These are phyloP conservation scores for Barnettozyma wickerhamii DNA, from an alignment of 805 yeast genomes.

Conservation along the genomic window DNA sequence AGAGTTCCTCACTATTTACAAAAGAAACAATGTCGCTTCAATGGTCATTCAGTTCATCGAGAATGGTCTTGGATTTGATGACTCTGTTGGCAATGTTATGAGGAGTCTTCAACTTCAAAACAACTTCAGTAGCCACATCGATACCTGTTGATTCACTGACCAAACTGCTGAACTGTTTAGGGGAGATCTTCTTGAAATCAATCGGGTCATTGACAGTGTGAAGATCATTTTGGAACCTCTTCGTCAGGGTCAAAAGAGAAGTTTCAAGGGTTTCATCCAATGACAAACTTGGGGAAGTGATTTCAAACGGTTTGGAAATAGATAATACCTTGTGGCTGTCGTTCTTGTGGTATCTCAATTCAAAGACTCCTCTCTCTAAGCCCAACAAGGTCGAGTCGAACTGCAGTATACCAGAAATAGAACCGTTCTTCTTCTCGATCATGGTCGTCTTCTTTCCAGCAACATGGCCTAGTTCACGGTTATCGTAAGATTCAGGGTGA, in stretches of 20 bases:
- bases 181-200: conserved; percentile 22
- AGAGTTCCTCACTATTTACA: too few relatives aligned
- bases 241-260: conserved; percentile 26
- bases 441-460: conserved; percentile 5
- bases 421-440: conserved; percentile 14
- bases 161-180: conserved; percentile 25
- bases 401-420: conserved; percentile 39
- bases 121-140: conserved; percentile 31
- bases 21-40: too few relatives aligned
- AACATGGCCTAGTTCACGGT: conserved; percentile 19
- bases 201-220: conserved; percentile 21
- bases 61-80: conserved; percentile 19
- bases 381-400: conserved; percentile 47
- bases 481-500: conserved; percentile 31
- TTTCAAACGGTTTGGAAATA: conserved; percentile 63
- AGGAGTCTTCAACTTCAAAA: conserved; percentile 19
- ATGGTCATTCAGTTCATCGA: conserved; percentile 20
- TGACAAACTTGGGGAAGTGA: conserved; percentile 39
- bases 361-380: conserved; percentile 70
- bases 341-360: conserved; percentile 65
- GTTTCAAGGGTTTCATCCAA: conserved; percentile 27
- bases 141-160: conserved; percentile 31
- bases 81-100: conserved; percentile 19
- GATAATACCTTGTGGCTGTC: conserved; percentile 67
- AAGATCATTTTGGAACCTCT: conserved; percentile 18